Conservation (phyloP, 345 rosid genomes). For the Gossypium thurberi region DNA sequence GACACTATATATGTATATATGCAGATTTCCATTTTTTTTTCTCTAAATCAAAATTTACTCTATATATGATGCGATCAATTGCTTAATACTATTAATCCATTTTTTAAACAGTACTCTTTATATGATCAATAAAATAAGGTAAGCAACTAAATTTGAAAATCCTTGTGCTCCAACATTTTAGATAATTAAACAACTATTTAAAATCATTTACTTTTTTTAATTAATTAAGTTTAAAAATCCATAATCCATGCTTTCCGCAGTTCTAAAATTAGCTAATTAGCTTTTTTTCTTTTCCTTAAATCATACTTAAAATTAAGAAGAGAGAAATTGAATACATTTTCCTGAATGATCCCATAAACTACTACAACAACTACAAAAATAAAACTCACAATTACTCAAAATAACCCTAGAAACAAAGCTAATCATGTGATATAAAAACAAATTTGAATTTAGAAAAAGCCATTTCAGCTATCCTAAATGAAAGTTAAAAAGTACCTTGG, state of each 20-base stretch:
- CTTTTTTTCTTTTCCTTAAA: not conserved
- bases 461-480: not conserved
- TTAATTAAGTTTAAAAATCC: not conserved
- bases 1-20: not conserved
- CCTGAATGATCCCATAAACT: not conserved
- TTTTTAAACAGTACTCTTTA: not conserved
- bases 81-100: too few species aligned
- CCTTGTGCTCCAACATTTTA: not conserved
- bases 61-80: not conserved
- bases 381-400: not conserved
- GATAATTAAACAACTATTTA: not conserved
- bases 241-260: not conserved
- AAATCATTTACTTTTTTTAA: not conserved
- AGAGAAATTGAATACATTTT: not conserved
- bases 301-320: not conserved
- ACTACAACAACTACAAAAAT: not conserved
- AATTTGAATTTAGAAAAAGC: not conserved
- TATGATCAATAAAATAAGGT: not conserved
- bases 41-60: not conserved
- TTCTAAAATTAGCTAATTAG: not conserved
- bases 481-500: conserved; percentile 5
- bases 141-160: not conserved
- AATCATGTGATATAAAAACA: not conserved
- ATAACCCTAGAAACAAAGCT: not conserved
- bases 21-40: not conserved